phyloP scores from a whole-genome alignment of 192 early-diverging fungal genomes.

The Borealophlyctis nickersoniae region DNA sequence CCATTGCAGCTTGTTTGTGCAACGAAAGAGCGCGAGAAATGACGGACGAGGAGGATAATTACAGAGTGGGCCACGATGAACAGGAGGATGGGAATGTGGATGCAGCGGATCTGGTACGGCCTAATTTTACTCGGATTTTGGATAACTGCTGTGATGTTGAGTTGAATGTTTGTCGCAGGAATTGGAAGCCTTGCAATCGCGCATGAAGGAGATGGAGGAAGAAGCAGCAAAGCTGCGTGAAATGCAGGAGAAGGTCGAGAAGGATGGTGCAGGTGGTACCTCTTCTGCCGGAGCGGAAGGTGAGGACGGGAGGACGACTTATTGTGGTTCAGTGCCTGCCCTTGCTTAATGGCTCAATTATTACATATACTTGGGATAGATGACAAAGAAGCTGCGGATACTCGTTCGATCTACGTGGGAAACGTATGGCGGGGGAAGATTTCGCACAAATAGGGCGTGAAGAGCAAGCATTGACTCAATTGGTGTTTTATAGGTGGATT shows the following conservation, averaged over 20 bases:
- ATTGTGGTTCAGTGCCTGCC: not conserved
- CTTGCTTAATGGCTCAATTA: not conserved
- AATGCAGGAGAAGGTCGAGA: conserved; percentile 75
- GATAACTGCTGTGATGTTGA: not conserved
- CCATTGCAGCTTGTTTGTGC: not conserved
- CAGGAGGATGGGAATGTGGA: conserved; percentile 7
- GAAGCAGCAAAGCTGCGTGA: conserved; percentile 77
- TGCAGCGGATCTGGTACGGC: conserved; percentile 1
- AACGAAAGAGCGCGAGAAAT: conserved; percentile 1
- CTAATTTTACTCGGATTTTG: not conserved
- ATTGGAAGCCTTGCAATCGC: conserved; percentile 73
- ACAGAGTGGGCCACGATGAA: conserved; percentile 8
- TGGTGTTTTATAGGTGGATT: conserved; percentile 67
- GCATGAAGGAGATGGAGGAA: conserved; percentile 77
- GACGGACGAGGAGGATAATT: conserved; percentile 10
- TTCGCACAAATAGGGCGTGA: not conserved
- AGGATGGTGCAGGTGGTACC: conserved; percentile 35
- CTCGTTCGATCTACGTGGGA: conserved; percentile 89
- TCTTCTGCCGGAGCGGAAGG: not conserved
- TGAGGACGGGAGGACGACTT: no score
- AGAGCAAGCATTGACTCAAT: not conserved
- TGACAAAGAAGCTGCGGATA: conserved; percentile 71
- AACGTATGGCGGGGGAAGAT: conserved; percentile 73
- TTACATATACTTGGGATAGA: conserved; percentile 2
- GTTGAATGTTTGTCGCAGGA: conserved; percentile 48